These are phyloP conservation scores for Cyberlindnera bimundalis DNA, from an alignment of 805 yeast species.

Conservation along the genomic window DNA sequence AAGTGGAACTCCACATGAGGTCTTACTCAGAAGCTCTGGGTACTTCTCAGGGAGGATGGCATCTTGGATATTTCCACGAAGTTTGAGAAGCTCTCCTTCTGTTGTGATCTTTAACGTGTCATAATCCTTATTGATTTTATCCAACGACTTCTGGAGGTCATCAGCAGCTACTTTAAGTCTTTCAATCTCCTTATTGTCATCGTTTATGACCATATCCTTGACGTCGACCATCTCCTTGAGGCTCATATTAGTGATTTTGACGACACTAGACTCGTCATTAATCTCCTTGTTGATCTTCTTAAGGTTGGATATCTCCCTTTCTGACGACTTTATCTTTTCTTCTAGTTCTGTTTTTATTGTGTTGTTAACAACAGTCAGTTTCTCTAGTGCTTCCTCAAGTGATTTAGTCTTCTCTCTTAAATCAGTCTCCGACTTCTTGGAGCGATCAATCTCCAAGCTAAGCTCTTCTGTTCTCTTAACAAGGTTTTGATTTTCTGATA, in stretches of 20 bases:
- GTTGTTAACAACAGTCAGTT: not conserved
- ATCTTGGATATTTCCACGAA: constrained; percentile 25
- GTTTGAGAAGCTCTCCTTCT: constrained; percentile 2
- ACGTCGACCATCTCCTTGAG: constrained; percentile 17
- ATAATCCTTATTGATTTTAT: not conserved
- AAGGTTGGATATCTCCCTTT: constrained; percentile 5
- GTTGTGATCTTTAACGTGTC: constrained; percentile 5
- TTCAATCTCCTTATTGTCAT: not conserved
- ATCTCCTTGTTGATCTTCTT: constrained; percentile 7
- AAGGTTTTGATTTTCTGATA: not conserved
- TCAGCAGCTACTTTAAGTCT: constrained; percentile 5
- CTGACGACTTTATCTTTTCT: not conserved
- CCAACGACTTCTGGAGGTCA: constrained; percentile 6
- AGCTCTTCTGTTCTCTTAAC: not conserved
- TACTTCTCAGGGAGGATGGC: constrained; percentile 25
- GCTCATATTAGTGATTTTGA: constrained; percentile 12
- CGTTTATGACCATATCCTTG: constrained; percentile 7
- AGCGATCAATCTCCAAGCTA: not conserved
- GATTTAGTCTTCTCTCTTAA: not conserved
- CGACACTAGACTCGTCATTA: constrained; percentile 11
- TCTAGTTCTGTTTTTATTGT: not conserved
- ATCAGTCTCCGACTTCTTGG: not conserved
- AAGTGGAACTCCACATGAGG: constrained; percentile 11
- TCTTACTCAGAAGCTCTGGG: constrained; percentile 26
- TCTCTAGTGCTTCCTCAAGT: not conserved